These are phyloP conservation scores for Coemansia sp. DNA, from an alignment of 192 early-diverging fungal species.

Conservation along the genomic window DNA sequence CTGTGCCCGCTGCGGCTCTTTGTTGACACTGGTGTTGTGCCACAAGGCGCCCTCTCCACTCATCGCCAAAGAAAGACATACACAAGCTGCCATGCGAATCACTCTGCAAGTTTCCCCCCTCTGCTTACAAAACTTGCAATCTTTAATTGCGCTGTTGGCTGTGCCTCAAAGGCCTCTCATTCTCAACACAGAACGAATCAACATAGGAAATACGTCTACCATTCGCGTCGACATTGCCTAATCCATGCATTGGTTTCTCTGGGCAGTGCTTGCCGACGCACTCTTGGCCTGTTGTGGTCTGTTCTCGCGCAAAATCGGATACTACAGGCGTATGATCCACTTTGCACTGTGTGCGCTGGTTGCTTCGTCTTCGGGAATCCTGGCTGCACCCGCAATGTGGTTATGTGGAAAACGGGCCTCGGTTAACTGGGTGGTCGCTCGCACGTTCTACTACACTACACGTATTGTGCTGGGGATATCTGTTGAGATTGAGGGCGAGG, in stretches of 20 bases:
- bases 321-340: constrained; percentile 25
- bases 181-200: too few relatives aligned
- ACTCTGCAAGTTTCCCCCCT: too few relatives aligned
- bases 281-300: constrained; percentile 29
- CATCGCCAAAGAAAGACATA: too few relatives aligned
- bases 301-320: constrained; percentile 30
- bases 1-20: too few relatives aligned
- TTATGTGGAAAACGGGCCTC: constrained; percentile 57
- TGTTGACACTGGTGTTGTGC: too few relatives aligned
- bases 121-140: too few relatives aligned
- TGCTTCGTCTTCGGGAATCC: constrained; percentile 57
- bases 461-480: constrained; percentile 59
- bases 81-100: too few relatives aligned
- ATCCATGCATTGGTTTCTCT: constrained; percentile 46
- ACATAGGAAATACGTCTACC: too few relatives aligned
- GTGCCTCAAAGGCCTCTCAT: too few relatives aligned
- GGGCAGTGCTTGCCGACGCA: constrained; percentile 26
- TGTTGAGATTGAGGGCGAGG: constrained; percentile 62
- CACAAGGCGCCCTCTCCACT: too few relatives aligned
- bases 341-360: constrained; percentile 39
- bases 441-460: constrained; percentile 57
- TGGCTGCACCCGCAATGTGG: constrained; percentile 58
- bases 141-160: not conserved
- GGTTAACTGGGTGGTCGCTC: constrained; percentile 67
- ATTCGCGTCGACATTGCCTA: too few relatives aligned